Conservation (phyloP, 495 filamentous ascomycete species). For the Annulohypoxylon stygium region DNA sequence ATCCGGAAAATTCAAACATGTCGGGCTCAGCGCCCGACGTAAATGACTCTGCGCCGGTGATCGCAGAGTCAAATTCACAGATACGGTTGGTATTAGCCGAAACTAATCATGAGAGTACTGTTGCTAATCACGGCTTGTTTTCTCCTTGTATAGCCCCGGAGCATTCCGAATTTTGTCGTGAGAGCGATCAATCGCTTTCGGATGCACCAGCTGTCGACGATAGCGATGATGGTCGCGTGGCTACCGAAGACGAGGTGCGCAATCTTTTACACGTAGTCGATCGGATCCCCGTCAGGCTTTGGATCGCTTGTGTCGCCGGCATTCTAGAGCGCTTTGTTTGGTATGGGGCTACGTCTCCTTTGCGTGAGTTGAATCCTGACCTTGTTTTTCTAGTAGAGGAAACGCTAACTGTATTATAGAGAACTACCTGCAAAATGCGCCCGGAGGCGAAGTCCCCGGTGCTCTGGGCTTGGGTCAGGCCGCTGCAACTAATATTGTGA, state of each 20-base stretch:
- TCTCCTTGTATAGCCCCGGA: constrained; percentile 13
- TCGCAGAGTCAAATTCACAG: constrained; percentile 9
- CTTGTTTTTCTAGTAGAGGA: neutral
- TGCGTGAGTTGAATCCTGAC: constrained; percentile 24
- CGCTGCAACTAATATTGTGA: constrained; percentile 25
- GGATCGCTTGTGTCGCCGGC: constrained; percentile 27
- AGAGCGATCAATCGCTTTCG: constrained; percentile 12
- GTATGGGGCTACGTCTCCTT: constrained; percentile 32
- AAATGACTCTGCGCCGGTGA: constrained; percentile 7
- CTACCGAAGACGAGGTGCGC: constrained; percentile 39
- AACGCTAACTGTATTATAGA: constrained; percentile 20
- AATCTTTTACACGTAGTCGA: constrained; percentile 33
- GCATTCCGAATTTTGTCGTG: constrained; percentile 9
- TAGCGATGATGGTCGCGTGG: constrained; percentile 24
- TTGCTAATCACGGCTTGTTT: constrained; percentile 28
- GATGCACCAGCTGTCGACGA: neutral
- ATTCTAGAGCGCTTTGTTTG: constrained; percentile 31
- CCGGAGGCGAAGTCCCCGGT: constrained; percentile 24
- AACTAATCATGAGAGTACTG: constrained; percentile 9
- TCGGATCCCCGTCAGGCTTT: constrained; percentile 15
- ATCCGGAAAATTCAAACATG: constrained; percentile 13
- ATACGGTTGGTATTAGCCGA: constrained; percentile 29
- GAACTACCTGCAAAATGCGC: constrained; percentile 34
- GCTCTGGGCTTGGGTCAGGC: constrained; percentile 29
- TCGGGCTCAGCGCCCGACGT: constrained; percentile 10